Conservation (phyloP, 2,329 filamentous ascomycete genomes). For the Stagonosporopsis rhizophila region DNA sequence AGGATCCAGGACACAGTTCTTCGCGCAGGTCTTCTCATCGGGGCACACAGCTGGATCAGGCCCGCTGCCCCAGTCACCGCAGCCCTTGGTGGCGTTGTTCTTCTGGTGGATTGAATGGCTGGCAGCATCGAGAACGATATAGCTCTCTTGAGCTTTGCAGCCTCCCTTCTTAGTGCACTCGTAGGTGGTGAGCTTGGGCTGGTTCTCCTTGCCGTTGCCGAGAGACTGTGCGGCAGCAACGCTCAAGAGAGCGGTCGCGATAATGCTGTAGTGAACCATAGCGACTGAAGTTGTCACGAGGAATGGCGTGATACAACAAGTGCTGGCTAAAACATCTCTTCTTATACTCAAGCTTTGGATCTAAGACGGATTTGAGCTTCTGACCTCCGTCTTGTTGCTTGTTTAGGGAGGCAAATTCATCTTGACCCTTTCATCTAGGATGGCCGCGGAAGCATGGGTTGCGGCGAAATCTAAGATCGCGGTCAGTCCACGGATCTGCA, state of each 20-base stretch:
- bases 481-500: neutral
- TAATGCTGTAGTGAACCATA: conserved; percentile 37
- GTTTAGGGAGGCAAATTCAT: neutral
- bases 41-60: conserved; percentile 57
- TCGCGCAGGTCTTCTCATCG: conserved; percentile 58
- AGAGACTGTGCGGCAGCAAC: conserved; percentile 42
- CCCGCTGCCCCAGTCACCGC: conserved; percentile 40
- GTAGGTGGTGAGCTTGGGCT: conserved; percentile 61
- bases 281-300: conserved; percentile 7
- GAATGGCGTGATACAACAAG: conserved; percentile 13
- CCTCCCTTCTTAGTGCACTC: conserved; percentile 60
- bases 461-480: neutral
- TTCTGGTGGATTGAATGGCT: conserved; percentile 56
- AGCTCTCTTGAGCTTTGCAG: conserved; percentile 57
- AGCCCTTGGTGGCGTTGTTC: conserved; percentile 41
- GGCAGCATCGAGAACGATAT: conserved; percentile 59
- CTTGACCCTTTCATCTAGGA: conserved; percentile 6
- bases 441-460: neutral
- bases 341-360: conserved; percentile 12
- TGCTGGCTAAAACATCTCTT: conserved; percentile 3
- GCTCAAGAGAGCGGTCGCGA: conserved; percentile 37
- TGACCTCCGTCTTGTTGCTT: conserved; percentile 7
- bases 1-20: conserved; percentile 65
- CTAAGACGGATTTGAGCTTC: conserved; percentile 4
- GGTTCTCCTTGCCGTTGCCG: conserved; percentile 52